These are phyloP conservation scores for Zygoascus bituminiphila DNA, from an alignment of 805 yeast genomes.

Conservation along the genomic window DNA sequence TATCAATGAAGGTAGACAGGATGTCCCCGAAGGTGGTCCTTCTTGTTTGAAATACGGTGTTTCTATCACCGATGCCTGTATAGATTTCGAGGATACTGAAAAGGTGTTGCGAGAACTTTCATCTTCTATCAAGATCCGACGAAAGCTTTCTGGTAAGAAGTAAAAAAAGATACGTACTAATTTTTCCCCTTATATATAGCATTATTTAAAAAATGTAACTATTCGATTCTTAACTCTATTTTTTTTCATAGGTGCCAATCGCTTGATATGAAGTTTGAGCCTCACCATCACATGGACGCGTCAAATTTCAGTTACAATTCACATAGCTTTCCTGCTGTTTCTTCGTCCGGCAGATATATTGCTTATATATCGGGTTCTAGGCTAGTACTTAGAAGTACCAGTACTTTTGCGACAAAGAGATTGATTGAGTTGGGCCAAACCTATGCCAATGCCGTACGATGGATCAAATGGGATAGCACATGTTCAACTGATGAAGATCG, in stretches of 20 bases:
- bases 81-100: constrained; percentile 80
- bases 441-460: constrained; percentile 8
- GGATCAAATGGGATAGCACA: constrained; percentile 16
- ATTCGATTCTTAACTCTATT: no score
- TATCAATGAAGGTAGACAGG: constrained; percentile 87
- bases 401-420: constrained; percentile 14
- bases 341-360: constrained; percentile 13
- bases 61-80: constrained; percentile 97
- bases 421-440: constrained; percentile 9
- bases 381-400: constrained; percentile 13
- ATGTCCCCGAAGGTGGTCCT: constrained; percentile 75
- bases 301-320: constrained; percentile 4
- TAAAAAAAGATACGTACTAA: no score
- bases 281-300: neutral
- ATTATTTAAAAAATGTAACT: no score
- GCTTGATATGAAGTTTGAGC: no score
- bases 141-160: constrained; percentile 29
- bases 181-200: no score
- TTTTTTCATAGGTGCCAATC: no score
- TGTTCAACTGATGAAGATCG: constrained; percentile 10
- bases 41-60: constrained; percentile 78
- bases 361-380: constrained; percentile 16
- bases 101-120: constrained; percentile 63
- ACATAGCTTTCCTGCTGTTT: constrained; percentile 11
- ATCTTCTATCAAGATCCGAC: constrained; percentile 71